Evolutionary conservation across 495 filamentous ascomycete species (phyloP).

Genomic region (Hypoxylon subgilvum): DNA sequence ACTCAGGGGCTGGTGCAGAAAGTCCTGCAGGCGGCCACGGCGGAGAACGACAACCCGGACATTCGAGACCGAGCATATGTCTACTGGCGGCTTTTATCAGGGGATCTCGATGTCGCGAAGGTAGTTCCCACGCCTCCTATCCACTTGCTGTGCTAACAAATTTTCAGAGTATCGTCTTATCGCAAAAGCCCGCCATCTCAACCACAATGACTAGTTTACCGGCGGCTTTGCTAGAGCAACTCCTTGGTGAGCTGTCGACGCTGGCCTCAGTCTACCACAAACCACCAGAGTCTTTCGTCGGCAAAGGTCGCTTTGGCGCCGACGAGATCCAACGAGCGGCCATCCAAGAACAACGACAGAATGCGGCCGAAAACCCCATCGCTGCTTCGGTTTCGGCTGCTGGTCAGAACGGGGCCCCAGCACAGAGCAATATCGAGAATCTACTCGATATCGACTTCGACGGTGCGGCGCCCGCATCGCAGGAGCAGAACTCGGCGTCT

Average conservation of each 20-base stretch:
- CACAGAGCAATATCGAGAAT: constrained; percentile 87
- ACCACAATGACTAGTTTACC: constrained; percentile 91
- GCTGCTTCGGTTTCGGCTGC: constrained; percentile 81
- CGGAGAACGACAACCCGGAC: constrained; percentile 95
- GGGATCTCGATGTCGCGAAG: constrained; percentile 85
- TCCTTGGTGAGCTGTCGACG: constrained; percentile 90
- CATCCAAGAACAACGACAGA: constrained; percentile 93
- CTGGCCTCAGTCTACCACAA: constrained; percentile 99
- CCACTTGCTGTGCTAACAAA: constrained; percentile 23
- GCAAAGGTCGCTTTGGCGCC: constrained; percentile 89
- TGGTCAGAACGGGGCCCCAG: constrained; percentile 61
- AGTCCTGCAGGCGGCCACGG: constrained; percentile 88
- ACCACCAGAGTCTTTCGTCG: constrained; percentile 93
- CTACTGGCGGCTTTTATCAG: constrained; percentile 97
- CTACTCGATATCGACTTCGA: constrained; percentile 98
- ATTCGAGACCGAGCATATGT: constrained; percentile 96
- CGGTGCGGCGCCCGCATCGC: constrained; percentile 86
- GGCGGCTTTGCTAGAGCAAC: constrained; percentile 78
- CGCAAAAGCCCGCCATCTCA: constrained; percentile 90
- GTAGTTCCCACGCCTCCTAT: constrained; percentile 42
- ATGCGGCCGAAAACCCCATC: constrained; percentile 91
- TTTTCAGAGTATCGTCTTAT: constrained; percentile 82
- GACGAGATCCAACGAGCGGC: constrained; percentile 94
- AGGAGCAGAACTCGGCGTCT: constrained; percentile 72
- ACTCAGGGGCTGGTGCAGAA: constrained; percentile 90